These are phyloP conservation scores for Coprinopsis strossmayeri DNA, from an alignment of 768 basidiomycete genomes.

Conservation along the genomic window DNA sequence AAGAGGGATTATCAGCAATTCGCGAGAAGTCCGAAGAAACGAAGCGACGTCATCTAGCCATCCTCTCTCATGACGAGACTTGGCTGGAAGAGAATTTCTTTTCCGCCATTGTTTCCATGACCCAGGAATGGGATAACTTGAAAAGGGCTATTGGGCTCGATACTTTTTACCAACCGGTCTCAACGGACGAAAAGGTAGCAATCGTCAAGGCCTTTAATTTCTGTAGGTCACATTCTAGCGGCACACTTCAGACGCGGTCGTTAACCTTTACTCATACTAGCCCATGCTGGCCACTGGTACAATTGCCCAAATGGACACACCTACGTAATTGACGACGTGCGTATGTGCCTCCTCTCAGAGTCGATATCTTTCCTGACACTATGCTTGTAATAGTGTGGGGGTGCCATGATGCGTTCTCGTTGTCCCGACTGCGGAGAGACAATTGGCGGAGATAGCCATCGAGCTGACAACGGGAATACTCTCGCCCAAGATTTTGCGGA, in stretches of 20 bases:
- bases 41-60: slow-evolving; percentile 11
- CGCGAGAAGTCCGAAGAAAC: slow-evolving; percentile 12
- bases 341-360: slow-evolving; percentile 10
- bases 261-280: not conserved
- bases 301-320: slow-evolving; percentile 55
- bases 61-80: slow-evolving; percentile 20
- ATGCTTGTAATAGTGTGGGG: slow-evolving; percentile 41
- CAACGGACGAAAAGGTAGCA: slow-evolving; percentile 43
- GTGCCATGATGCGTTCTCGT: slow-evolving; percentile 36
- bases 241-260: not conserved
- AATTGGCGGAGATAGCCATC: slow-evolving; percentile 12
- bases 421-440: slow-evolving; percentile 55
- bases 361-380: not conserved
- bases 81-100: slow-evolving; percentile 43
- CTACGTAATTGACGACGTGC: slow-evolving; percentile 52
- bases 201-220: slow-evolving; percentile 48
- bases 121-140: slow-evolving; percentile 41
- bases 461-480: not conserved
- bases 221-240: slow-evolving; percentile 20
- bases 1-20: slow-evolving; percentile 12
- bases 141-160: slow-evolving; percentile 30
- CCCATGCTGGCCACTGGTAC: slow-evolving; percentile 38
- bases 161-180: slow-evolving; percentile 46
- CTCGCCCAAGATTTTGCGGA: not conserved
- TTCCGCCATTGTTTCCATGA: slow-evolving; percentile 26